Conservation (phyloP, 2,329 filamentous ascomycete species). For the Talaromyces sp. region DNA sequence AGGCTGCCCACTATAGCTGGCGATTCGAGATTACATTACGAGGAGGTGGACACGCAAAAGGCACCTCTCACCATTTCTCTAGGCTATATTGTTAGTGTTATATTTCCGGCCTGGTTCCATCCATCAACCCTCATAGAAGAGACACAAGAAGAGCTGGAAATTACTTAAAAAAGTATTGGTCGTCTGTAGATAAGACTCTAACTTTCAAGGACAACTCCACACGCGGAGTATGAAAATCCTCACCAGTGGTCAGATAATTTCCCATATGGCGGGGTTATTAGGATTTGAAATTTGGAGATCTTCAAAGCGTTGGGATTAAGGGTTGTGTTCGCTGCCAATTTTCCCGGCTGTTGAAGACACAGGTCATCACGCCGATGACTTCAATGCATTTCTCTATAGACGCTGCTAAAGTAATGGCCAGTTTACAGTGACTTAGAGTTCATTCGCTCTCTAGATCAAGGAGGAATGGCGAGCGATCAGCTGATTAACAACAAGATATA, state of each 20-base stretch:
- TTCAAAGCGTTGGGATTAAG: neutral
- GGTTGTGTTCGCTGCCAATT: neutral
- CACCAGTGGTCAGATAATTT: neutral
- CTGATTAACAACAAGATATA: neutral
- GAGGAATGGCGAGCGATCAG: neutral
- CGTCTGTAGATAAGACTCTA: too few relatives aligned
- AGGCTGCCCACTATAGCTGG: neutral
- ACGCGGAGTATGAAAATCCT: neutral
- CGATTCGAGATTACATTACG: too few relatives aligned
- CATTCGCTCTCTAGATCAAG: neutral
- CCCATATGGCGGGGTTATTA: neutral
- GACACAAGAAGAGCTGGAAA: neutral
- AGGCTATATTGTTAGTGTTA: too few relatives aligned
- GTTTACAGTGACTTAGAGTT: neutral
- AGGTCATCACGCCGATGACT: neutral
- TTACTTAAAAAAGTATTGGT: too few relatives aligned
- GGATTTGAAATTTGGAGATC: neutral
- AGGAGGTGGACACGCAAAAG: neutral
- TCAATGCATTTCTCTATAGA: neutral
- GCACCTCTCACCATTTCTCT: neutral
- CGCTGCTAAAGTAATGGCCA: neutral
- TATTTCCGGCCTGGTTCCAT: too few relatives aligned
- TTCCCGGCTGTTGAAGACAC: neutral
- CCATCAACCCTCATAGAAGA: neutral
- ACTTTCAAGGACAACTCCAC: neutral